Conservation (phyloP, 768 basidiomycete genomes). For the Tubosaeta sp. region DNA sequence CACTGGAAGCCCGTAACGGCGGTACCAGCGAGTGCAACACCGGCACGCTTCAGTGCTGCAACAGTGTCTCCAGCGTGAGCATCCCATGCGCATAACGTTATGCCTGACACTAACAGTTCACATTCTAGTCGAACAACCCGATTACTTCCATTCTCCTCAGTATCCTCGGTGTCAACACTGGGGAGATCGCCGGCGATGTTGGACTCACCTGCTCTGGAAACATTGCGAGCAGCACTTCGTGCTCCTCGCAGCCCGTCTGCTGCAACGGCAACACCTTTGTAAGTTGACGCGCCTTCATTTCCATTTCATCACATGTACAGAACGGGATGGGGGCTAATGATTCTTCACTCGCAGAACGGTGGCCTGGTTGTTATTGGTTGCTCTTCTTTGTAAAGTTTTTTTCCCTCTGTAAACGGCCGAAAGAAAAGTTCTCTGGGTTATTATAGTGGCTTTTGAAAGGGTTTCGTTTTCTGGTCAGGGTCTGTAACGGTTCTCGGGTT, state of each 20-base stretch:
- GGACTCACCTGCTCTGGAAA: not conserved
- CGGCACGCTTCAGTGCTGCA: slow-evolving; percentile 13
- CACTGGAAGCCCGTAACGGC: not conserved
- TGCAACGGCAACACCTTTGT: slow-evolving; percentile 12
- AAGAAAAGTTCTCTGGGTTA: not conserved
- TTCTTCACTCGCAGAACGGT: not conserved
- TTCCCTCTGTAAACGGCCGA: not conserved
- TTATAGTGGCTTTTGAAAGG: not conserved
- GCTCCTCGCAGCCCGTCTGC: slow-evolving; percentile 15
- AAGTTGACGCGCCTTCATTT: not conserved
- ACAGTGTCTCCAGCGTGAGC: not conserved
- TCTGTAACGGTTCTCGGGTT: no score
- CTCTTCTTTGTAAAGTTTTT: not conserved
- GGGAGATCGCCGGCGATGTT: no score
- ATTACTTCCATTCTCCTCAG: not conserved
- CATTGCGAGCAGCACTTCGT: not conserved
- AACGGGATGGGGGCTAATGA: not conserved
- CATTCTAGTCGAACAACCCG: not conserved
- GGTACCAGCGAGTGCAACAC: slow-evolving; percentile 7
- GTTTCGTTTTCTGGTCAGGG: not conserved
- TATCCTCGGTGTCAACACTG: slow-evolving; percentile 1
- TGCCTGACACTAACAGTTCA: not conserved
- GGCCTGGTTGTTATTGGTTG: not conserved
- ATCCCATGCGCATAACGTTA: not conserved
- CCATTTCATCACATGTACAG: no score